Evolutionary conservation across 2,329 filamentous ascomycete genomes (phyloP), one percentile per base, ranked within the genome.

Genomic region (Penicillium freii): DNA sequence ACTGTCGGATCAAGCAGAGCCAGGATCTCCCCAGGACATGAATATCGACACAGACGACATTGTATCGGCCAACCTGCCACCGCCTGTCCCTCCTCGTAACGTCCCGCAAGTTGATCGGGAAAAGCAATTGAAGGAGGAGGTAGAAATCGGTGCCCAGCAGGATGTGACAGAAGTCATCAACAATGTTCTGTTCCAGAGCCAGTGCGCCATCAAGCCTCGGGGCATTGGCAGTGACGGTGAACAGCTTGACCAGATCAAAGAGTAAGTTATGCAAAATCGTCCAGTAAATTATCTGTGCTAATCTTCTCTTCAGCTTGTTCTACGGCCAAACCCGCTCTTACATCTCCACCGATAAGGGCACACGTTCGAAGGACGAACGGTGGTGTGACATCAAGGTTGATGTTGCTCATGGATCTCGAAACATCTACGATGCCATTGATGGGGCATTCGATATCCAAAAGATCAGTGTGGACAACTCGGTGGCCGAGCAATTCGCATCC

Each of bases 141-240:
- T 85, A 5, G 80, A 86, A 64, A 78, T 83, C 42, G 83, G 82
- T 19, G 83, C 91, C 34, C 94, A 99, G 70, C 92, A 99, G 75
- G 94, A 99, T 75, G 93, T 97, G 5, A 92, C 92, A 13, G 94
- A 99, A 74, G 93, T 97, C 45, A 92, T 97, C 78, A 91, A 91
- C 57, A 94, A 93, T 67, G 90, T 96, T 27, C 85, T 97, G 57
- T 92, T 93, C 69, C 89, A 94, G 50, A 80, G 97, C n/a, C 90
- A 94, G 68, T 92, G 90, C 51, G 92, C 93, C 2, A 92, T 97
- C 69, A 87, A 83, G 56, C 84, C 91, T 6, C 82, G 82, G n/a
- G 83, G 82, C 4, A 78, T 84, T 34, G 85, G 90, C 56, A 76
- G 81, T 7, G 83, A 87, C 44, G 89, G 88, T 3, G 88, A 95